Conservation (phyloP, 441 rosid species). For the Mallotus repandus region DNA sequence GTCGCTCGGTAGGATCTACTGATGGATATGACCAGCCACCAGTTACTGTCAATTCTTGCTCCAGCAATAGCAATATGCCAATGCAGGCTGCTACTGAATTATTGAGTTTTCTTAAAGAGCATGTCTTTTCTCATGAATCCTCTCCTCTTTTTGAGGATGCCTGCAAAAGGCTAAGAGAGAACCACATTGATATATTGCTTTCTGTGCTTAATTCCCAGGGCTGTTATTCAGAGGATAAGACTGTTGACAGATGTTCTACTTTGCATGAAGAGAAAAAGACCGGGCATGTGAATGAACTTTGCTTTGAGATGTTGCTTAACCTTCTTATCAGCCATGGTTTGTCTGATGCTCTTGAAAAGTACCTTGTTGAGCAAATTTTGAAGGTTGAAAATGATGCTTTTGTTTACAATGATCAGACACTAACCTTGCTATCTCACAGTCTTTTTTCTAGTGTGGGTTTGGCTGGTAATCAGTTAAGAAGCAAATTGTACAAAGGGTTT, state of each 20-base stretch:
- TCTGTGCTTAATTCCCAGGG: constrained; percentile 57
- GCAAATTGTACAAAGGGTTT: constrained; percentile 59
- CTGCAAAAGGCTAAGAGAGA: constrained; percentile 57
- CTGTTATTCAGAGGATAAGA: constrained; percentile 47
- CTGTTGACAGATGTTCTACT: constrained; percentile 47
- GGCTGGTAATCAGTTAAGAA: constrained; percentile 75
- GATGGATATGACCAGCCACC: constrained; percentile 82
- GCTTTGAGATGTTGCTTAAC: constrained; percentile 76
- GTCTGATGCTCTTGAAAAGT: constrained; percentile 70
- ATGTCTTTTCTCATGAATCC: constrained; percentile 74
- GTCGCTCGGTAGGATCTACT: constrained; percentile 73
- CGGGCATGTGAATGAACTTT: constrained; percentile 53
- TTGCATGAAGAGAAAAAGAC: constrained; percentile 65
- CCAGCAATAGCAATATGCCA: constrained; percentile 73
- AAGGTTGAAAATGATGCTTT: constrained; percentile 67
- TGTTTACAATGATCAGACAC: constrained; percentile 74
- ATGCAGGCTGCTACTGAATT: constrained; percentile 82
- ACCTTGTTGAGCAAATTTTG: constrained; percentile 77
- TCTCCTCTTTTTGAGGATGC: constrained; percentile 74
- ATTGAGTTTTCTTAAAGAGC: constrained; percentile 74
- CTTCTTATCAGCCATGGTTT: constrained; percentile 64
- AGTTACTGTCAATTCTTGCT: constrained; percentile 46
- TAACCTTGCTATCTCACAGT: constrained; percentile 72
- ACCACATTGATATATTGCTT: constrained; percentile 86
- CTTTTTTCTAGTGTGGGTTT: constrained; percentile 66